A percentile compares a stretch with the other conserved stretches of the same genome.
Evolutionary conservation across 768 basidiomycete genomes (phyloP).

Genomic region (Solioccasus polychromus): DNA sequence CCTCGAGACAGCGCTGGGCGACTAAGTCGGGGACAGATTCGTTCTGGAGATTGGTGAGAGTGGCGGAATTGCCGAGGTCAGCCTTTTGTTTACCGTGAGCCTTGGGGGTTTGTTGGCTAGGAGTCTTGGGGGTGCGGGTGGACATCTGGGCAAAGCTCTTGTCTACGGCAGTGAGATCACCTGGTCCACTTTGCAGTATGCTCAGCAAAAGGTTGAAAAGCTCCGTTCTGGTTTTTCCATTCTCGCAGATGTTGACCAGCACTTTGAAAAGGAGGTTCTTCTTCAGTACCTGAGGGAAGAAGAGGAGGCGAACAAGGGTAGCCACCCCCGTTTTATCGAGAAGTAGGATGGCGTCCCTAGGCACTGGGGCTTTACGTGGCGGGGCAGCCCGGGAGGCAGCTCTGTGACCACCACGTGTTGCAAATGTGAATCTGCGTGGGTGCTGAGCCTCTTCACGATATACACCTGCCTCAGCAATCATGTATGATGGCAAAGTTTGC

Average conservation of each 20-base stretch:
- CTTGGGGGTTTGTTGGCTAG: slow-evolving; percentile 38
- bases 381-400: slow-evolving; percentile 25
- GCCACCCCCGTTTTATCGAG: slow-evolving; percentile 89
- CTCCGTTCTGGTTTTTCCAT: slow-evolving; percentile 85
- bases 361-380: slow-evolving; percentile 49
- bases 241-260: slow-evolving; percentile 94
- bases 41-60: slow-evolving; percentile 53
- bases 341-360: slow-evolving; percentile 89
- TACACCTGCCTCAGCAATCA: slow-evolving; percentile 78
- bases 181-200: slow-evolving; percentile 92
- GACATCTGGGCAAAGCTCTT: slow-evolving; percentile 92
- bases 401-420: slow-evolving; percentile 27
- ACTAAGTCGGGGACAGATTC: slow-evolving; percentile 91
- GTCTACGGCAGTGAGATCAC: slow-evolving; percentile 88
- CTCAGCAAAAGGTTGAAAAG: slow-evolving; percentile 92
- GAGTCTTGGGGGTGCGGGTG: slow-evolving; percentile 59
- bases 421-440: slow-evolving; percentile 34
- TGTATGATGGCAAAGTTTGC: slow-evolving; percentile 76
- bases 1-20: slow-evolving; percentile 92
- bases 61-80: slow-evolving; percentile 50
- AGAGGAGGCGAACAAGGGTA: slow-evolving; percentile 85
- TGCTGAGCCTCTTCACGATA: slow-evolving; percentile 57
- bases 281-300: slow-evolving; percentile 91
- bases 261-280: slow-evolving; percentile 86
- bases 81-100: slow-evolving; percentile 69